phyloP scores from a whole-genome alignment of 306 rosid species.

The Mucuna pruriens region DNA sequence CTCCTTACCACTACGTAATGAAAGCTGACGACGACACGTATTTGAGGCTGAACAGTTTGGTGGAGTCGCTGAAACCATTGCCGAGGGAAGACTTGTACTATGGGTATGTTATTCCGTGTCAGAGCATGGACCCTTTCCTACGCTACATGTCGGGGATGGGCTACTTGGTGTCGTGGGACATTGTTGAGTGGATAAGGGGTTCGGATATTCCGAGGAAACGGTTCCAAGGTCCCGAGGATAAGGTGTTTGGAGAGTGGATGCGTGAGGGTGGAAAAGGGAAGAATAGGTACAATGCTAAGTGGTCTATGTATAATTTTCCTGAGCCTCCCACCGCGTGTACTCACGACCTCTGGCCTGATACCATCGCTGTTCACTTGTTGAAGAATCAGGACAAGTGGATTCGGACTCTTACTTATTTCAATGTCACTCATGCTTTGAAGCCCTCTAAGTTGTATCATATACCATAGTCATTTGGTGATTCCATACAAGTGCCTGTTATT shows the following conservation, averaged over 20 bases:
- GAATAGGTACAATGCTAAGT: conserved; percentile 70
- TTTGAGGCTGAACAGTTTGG: conserved; percentile 57
- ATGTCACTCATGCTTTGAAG: conserved; percentile 55
- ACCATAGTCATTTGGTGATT: conserved; percentile 35
- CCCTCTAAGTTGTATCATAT: conserved; percentile 76
- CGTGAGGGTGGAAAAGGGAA: conserved; percentile 52
- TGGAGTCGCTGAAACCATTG: conserved; percentile 57
- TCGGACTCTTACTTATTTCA: conserved; percentile 59
- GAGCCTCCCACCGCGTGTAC: conserved; percentile 65
- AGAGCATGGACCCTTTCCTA: conserved; percentile 72
- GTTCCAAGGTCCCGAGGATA: conserved; percentile 71
- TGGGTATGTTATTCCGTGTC: conserved; percentile 74
- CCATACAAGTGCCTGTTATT: neutral
- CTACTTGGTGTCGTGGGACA: conserved; percentile 75
- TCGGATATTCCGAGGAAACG: conserved; percentile 64
- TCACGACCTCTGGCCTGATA: conserved; percentile 76
- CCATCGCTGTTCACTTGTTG: conserved; percentile 73
- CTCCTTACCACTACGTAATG: conserved; percentile 76
- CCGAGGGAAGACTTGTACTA: conserved; percentile 73
- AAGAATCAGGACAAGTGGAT: conserved; percentile 80
- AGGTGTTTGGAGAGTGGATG: conserved; percentile 66
- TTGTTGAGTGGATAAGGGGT: conserved; percentile 64
- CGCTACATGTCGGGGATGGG: conserved; percentile 87
- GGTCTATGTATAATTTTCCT: conserved; percentile 79
- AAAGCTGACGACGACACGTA: conserved; percentile 69